phyloP scores from a whole-genome alignment of 371 early-diverging fungal species.

The Apophysomyces sp. region DNA sequence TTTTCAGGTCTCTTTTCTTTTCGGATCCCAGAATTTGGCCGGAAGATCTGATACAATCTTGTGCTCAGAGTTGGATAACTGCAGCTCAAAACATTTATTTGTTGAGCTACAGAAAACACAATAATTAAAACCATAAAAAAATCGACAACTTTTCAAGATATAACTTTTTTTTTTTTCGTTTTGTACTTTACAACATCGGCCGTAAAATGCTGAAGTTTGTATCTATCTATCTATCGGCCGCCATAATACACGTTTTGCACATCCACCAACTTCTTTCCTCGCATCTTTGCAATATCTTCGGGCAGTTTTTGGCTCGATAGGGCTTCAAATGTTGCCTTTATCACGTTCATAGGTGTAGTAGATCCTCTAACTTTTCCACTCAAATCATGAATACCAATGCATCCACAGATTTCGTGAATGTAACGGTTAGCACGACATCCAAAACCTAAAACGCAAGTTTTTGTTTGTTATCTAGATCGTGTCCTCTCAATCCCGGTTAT shows the following conservation, averaged over 20 bases:
- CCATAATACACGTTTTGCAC: conserved; percentile 83
- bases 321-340: conserved; percentile 96
- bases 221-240: conserved; percentile 19
- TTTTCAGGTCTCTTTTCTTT: too few relatives aligned
- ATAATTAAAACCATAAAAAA: too few relatives aligned
- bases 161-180: background rate
- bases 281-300: conserved; percentile 82
- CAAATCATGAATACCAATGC: conserved; percentile 92
- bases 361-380: conserved; percentile 92
- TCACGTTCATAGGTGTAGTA: conserved; percentile 95
- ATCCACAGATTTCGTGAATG: conserved; percentile 95
- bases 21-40: too few relatives aligned
- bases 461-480: too few relatives aligned
- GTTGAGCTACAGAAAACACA: too few relatives aligned
- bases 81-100: too few relatives aligned
- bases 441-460: conserved; percentile 73
- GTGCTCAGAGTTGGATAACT: too few relatives aligned
- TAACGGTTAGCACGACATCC: conserved; percentile 91
- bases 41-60: too few relatives aligned
- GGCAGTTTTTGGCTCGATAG: conserved; percentile 83
- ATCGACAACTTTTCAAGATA: background rate
- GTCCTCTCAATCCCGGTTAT: too few relatives aligned
- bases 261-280: conserved; percentile 91
- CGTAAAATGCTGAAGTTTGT: too few relatives aligned
- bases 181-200: background rate